Evolutionary conservation across 768 basidiomycete species (phyloP).

Genomic region (Albatrellus ellisii): DNA sequence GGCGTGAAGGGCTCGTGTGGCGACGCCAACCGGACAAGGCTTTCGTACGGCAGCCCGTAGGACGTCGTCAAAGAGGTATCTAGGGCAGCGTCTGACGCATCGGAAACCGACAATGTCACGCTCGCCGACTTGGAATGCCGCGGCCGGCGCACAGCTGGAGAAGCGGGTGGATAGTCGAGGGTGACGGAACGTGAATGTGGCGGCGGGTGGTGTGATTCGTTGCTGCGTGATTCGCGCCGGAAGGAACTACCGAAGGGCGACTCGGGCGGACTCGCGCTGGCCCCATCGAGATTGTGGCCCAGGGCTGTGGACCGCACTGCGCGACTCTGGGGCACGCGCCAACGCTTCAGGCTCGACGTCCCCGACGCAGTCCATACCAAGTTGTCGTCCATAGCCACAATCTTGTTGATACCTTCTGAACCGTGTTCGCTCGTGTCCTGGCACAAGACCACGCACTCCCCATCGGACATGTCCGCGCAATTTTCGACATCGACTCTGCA

Average conservation of each 20-base stretch:
- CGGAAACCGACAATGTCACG: background rate
- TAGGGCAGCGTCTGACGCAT: constrained; percentile 6
- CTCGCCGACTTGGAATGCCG: constrained; percentile 17
- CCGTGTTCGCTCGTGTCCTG: constrained; percentile 38
- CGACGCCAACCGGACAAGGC: constrained; percentile 54
- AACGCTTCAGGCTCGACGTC: constrained; percentile 67
- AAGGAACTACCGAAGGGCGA: constrained; percentile 2
- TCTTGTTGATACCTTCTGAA: constrained; percentile 66
- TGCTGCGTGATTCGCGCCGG: constrained; percentile 9
- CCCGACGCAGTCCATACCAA: constrained; percentile 87
- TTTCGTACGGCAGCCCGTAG: constrained; percentile 58
- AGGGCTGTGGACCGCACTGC: too few relatives aligned
- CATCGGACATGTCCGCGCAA: constrained; percentile 70
- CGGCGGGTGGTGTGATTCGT: constrained; percentile 5
- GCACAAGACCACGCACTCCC: constrained; percentile 78
- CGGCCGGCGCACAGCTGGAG: constrained; percentile 13
- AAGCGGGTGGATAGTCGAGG: constrained; percentile 6
- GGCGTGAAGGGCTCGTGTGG: constrained; percentile 36
- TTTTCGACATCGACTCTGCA: constrained; percentile 87
- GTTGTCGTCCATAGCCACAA: constrained; percentile 72
- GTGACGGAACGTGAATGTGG: constrained; percentile 11
- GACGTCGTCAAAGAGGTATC: constrained; percentile 24
- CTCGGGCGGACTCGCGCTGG: constrained; percentile 9
- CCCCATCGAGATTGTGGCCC: too few relatives aligned
- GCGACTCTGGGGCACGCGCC: constrained; percentile 52